Base-by-base conservation (phyloP, 805 yeast species). In the Hyphopichia homilentoma region DNA sequence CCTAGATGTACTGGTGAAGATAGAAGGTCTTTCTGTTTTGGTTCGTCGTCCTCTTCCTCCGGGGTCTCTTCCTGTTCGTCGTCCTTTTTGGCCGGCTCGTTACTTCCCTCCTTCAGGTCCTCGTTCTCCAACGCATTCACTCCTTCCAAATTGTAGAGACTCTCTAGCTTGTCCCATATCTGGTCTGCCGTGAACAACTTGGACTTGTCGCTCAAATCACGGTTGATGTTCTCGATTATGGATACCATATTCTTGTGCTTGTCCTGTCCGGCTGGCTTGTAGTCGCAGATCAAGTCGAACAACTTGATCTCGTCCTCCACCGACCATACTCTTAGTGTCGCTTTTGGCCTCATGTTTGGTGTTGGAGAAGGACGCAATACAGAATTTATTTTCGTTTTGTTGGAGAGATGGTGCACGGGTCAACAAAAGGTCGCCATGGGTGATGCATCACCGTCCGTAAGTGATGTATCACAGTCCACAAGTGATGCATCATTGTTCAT, bases 251-350 rank as follows among this genome's bases (percentile, higher is more conserved):
- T 62, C 44, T 61, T 58, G 35, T 70, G 66, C 33, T 65, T 70
- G 33, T 62, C 47, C 20, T 52, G 48, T 1, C 94, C 94, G 0
- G 79, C 80, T 0, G 93, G 93, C 50, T 79, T 80, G 58, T 65
- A 69, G 45, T 73, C 78, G 42, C 86, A 76, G 1, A 81, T 65
- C 30, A 84, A 73, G 34, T 74, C 61, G 44, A 81, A 73, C 16
- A 84, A 65, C 39, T 68, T 65, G 21, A 77, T 74, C 47, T 84
- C 89, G 36, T 80, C 82, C 27, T 74, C 78, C 3, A 68, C 48
- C 11, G 66, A 59, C 90, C 93, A 84, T 15, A 33, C 43, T 33
- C 58, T 39, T 35, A 33, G n/a, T n/a, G n/a, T n/a, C n/a, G n/a
- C n/a, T n/a, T n/a, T n/a, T n/a, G n/a, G n/a, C n/a, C n/a, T n/a